These are phyloP conservation scores for Cytospora mali DNA, from an alignment of 2,329 filamentous ascomycete genomes.

Conservation along the genomic window DNA sequence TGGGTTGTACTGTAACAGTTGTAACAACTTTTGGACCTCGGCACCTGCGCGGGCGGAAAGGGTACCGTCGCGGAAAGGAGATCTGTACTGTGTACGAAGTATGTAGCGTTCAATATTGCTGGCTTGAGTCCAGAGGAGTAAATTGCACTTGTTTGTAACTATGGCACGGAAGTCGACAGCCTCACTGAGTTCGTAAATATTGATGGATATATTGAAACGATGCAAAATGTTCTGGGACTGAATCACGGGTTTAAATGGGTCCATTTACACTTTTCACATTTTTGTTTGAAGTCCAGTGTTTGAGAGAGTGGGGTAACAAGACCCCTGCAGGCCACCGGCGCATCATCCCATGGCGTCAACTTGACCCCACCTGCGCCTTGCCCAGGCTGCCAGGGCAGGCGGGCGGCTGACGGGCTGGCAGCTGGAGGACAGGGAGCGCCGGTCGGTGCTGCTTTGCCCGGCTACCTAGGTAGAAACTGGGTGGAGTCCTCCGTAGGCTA, in stretches of 20 bases:
- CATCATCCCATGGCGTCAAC: slow-evolving; percentile 2
- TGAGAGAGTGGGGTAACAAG: not conserved
- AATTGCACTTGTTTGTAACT: not conserved
- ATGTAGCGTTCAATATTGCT: not conserved
- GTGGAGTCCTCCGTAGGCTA: too few species aligned
- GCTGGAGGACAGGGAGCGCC: not conserved
- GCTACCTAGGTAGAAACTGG: not conserved
- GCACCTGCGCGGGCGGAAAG: too few species aligned
- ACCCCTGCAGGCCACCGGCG: not conserved
- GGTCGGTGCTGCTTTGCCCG: not conserved
- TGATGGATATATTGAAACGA: not conserved
- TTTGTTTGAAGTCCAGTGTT: not conserved
- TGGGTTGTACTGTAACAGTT: not conserved
- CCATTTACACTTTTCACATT: too few species aligned
- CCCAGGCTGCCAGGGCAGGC: not conserved
- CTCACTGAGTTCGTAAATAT: not conserved
- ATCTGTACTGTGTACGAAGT: too few species aligned
- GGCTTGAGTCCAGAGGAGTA: not conserved
- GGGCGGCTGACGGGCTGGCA: not conserved
- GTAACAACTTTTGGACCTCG: too few species aligned
- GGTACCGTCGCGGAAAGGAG: too few species aligned
- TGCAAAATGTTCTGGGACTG: not conserved
- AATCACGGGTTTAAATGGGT: not conserved
- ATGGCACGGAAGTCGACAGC: not conserved
- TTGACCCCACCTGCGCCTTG: slow-evolving; percentile 8